Evolutionary conservation across 768 basidiomycete genomes (phyloP).

Genomic region (Amanita inopinata): DNA sequence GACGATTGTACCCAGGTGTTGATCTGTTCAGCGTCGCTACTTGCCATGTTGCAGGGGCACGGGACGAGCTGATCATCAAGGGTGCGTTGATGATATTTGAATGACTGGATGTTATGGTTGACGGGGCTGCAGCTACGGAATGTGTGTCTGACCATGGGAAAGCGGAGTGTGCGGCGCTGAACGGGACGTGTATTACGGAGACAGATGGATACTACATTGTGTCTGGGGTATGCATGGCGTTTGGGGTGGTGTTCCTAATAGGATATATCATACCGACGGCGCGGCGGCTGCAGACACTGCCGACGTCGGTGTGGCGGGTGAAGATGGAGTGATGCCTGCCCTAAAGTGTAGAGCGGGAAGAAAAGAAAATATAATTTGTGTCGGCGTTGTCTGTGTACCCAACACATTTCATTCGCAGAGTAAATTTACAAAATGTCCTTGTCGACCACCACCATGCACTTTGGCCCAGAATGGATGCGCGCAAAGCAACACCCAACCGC

Average conservation of each 20-base stretch:
- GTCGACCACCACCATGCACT: slow-evolving; percentile 71
- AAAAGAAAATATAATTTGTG: slow-evolving; percentile 5
- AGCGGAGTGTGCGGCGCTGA: slow-evolving; percentile 58
- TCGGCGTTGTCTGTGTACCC: slow-evolving; percentile 1
- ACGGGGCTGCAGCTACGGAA: slow-evolving; percentile 67
- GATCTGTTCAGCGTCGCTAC: slow-evolving; percentile 82
- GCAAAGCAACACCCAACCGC: slow-evolving; percentile 53
- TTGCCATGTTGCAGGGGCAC: slow-evolving; percentile 60
- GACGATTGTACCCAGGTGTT: slow-evolving; percentile 44
- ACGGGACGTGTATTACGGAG: slow-evolving; percentile 74
- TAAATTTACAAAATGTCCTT: slow-evolving; percentile 17
- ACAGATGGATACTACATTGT: slow-evolving; percentile 90
- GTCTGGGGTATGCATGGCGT: slow-evolving; percentile 63
- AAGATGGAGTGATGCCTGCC: slow-evolving; percentile 35
- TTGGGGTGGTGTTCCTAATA: slow-evolving; percentile 69
- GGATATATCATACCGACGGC: slow-evolving; percentile 80
- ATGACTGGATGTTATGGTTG: neutral
- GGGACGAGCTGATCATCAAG: slow-evolving; percentile 40
- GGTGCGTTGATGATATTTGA: slow-evolving; percentile 28
- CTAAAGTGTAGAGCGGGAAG: slow-evolving; percentile 22
- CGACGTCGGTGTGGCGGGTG: slow-evolving; percentile 64
- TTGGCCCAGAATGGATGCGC: slow-evolving; percentile 92
- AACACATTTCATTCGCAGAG: slow-evolving; percentile 1
- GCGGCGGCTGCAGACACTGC: slow-evolving; percentile 70
- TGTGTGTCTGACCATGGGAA: slow-evolving; percentile 94